Conservation (phyloP, 768 basidiomycete species). For the Rhizopogon sp. region DNA sequence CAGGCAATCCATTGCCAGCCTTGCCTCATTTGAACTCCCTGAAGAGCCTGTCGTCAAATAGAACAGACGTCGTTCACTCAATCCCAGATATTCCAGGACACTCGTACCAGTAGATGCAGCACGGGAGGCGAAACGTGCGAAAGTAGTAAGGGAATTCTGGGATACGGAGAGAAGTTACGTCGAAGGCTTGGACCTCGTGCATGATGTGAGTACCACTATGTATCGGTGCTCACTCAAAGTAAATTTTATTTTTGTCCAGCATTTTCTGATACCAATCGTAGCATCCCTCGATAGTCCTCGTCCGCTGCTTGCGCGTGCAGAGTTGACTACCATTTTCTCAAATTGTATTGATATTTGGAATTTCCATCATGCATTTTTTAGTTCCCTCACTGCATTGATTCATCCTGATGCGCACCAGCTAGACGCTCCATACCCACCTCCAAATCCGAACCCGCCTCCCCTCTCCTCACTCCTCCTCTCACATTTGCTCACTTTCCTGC, state of each 20-base stretch:
- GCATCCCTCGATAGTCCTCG: conserved; percentile 55
- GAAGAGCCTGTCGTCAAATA: conserved; percentile 38
- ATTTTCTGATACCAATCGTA: conserved; percentile 80
- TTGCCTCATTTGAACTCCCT: conserved; percentile 32
- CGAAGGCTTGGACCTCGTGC: too few relatives aligned
- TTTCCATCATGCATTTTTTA: conserved; percentile 70
- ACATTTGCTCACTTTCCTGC: conserved; percentile 40
- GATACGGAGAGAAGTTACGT: conserved; percentile 80
- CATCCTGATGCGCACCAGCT: conserved; percentile 11
- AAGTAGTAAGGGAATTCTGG: conserved; percentile 75
- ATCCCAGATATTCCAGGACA: conserved; percentile 12
- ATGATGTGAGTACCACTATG: conserved; percentile 25
- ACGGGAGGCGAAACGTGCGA: conserved; percentile 47
- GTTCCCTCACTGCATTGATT: conserved; percentile 47
- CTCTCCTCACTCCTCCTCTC: conserved; percentile 45
- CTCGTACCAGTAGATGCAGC: conserved; percentile 39
- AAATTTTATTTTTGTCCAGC: conserved; percentile 37
- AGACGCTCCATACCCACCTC: neutral
- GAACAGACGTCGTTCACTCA: conserved; percentile 27
- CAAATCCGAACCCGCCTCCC: too few relatives aligned
- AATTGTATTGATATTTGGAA: conserved; percentile 91
- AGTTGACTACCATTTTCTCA: conserved; percentile 44
- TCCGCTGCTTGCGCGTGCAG: conserved; percentile 54
- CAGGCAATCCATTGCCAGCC: too few relatives aligned
- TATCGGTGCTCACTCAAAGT: neutral